A percentile compares a stretch with the other conserved stretches of the same genome.
Evolutionary conservation across 2,329 filamentous ascomycete genomes (phyloP).

Genomic region (Epichloe scottii): DNA sequence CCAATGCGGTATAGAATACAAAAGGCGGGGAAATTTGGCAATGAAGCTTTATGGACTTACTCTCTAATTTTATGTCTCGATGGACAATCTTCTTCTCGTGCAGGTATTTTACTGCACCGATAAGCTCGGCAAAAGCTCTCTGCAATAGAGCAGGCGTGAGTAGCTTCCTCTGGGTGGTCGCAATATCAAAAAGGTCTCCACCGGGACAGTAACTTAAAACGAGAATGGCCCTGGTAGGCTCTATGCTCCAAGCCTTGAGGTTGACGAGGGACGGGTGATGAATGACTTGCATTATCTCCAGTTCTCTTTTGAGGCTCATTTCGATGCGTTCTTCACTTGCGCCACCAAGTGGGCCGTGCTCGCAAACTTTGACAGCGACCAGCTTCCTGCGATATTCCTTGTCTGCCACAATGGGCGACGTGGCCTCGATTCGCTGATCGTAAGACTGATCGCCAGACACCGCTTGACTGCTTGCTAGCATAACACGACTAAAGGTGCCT

Average conservation of each 20-base stretch:
- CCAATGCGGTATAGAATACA: neutral
- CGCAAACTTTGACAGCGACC: conserved; percentile 90
- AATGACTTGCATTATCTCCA: conserved; percentile 83
- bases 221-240: conserved; percentile 68
- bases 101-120: conserved; percentile 74
- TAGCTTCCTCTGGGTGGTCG: conserved; percentile 56
- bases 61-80: conserved; percentile 92
- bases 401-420: conserved; percentile 21
- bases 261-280: conserved; percentile 84
- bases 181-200: conserved; percentile 89
- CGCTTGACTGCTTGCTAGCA: conserved; percentile 74
- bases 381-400: conserved; percentile 57
- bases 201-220: conserved; percentile 88
- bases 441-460: conserved; percentile 30
- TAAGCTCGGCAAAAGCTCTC: conserved; percentile 80
- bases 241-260: conserved; percentile 82
- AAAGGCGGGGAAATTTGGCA: neutral
- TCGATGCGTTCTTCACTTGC: conserved; percentile 89
- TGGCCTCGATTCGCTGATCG: conserved; percentile 15
- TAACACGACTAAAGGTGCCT: conserved; percentile 90
- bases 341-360: conserved; percentile 86
- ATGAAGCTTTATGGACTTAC: conserved; percentile 36
- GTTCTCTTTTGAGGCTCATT: conserved; percentile 83
- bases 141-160: conserved; percentile 60
- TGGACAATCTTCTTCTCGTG: conserved; percentile 83